Base-by-base conservation (phyloP, 2,329 filamentous ascomycete species). In the Ophiocordyceps australis region DNA sequence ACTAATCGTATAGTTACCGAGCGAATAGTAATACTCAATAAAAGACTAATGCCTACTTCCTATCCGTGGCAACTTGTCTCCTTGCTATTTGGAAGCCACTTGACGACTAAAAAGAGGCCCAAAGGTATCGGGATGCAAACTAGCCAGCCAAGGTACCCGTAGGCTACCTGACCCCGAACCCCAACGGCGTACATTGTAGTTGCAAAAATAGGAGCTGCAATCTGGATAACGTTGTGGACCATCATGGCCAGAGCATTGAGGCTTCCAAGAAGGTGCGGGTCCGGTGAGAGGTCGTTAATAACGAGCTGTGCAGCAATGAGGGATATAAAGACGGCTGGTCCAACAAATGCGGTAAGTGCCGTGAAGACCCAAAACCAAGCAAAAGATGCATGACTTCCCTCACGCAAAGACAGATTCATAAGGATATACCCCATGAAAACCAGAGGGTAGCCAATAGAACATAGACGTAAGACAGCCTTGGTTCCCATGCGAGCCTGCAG, bases 251-350 rank as follows among this genome's bases (percentile, higher is more conserved):
- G 28, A 10, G 74, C 73, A 37, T 86, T 86, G 16, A 89, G 51
- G 0, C 69, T 81, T 0, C 74, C 78, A 8, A 86, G 53, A 1
- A 69, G 63, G 22, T 57, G 54, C 2, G 67, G 61, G 8, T 59
- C 67, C 0, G 80, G 80, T 0, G 72, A 62, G 3, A 77, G 65
- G 30, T 85, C 76, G 45, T 86, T 86, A 17, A 86, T 41, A 1
- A 70, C 69, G 7, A 86, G 66, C 52, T 85, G 77, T 1, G 74
- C 61, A 2, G 59, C 71, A 1, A 75, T 83, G 40, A 76, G 78
- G 3, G 62, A 56, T 74, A 80, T 81, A 25, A 59, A 61, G 0
- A 79, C 65, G 2, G 70, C 69, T 9, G 61, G 61, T 0, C 72
- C 74, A 7, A 51, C 8, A 0, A 78, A n/a, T 0, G 54, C 50